Evolutionary conservation across 1,284 basidiomycete genomes (phyloP), one percentile per base, ranked within the genome.

Genomic region (Xerocomus amazonicus): DNA sequence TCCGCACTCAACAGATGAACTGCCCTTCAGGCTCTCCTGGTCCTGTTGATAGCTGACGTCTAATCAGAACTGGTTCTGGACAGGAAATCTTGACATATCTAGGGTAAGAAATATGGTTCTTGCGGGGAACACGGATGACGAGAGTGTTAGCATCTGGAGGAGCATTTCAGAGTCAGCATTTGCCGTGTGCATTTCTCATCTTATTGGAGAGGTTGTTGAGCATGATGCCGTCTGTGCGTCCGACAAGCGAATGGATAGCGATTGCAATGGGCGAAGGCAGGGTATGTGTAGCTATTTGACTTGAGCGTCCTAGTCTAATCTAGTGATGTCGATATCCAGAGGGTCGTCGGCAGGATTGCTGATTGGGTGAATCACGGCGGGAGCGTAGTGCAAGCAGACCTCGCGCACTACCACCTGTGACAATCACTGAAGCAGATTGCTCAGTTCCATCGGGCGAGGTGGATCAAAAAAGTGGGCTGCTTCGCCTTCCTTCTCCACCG

Each of bases 1-100:
- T 4, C 4, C 19, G 19, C 19, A 4, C 19, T 23, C 19, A 23
- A 23, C 19, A 4, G 19, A 23, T 4, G 19, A 23, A 23, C 19
- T 23, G 19, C 19, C 19, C 19, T 23, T 23, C 19, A 23, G 19
- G 19, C 19, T 23, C n/a, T n/a, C n/a, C n/a, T n/a, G n/a, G n/a
- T n/a, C n/a, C n/a, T n/a, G n/a, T n/a, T n/a, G n/a, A n/a, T n/a
- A n/a, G n/a, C n/a, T n/a, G n/a, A n/a, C n/a, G n/a, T n/a, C n/a
- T n/a, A n/a, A n/a, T n/a, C n/a, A n/a, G n/a, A n/a, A n/a, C n/a
- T n/a, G n/a, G n/a, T n/a, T n/a, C n/a, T n/a, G 84, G 91, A 57
- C 73, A 71, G 17, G 90, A 93, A 62, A 88, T 97, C 14, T 55
- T 78, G 44, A 58, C 62, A 3, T 97, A 95, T 70, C 65, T 74